These are phyloP conservation scores for Fraxinus angustifolia DNA, from an alignment of 305 asterid genomes.

Conservation along the genomic window DNA sequence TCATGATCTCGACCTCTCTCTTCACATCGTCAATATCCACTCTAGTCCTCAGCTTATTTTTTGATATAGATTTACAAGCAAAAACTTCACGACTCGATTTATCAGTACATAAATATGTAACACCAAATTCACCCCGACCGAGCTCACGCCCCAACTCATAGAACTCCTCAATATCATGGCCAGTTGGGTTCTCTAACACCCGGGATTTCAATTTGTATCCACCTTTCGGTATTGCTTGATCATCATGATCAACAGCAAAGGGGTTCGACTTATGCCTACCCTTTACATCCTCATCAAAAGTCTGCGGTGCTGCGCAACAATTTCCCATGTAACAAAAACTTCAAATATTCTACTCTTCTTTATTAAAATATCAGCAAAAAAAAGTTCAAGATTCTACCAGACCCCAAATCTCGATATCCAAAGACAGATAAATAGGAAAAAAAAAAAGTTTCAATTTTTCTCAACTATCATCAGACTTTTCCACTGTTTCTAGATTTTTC, in stretches of 20 bases:
- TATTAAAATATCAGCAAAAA: neutral
- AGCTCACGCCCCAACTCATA: constrained; percentile 53
- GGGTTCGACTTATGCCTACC: constrained; percentile 44
- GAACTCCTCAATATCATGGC: constrained; percentile 39
- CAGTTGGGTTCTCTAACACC: constrained; percentile 50
- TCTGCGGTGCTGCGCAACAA: constrained; percentile 51
- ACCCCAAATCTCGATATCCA: constrained; percentile 17
- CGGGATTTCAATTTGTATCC: constrained; percentile 42
- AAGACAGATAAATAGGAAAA: neutral
- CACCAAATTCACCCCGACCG: constrained; percentile 54
- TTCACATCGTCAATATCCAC: constrained; percentile 57
- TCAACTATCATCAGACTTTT: neutral
- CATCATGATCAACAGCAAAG: constrained; percentile 23
- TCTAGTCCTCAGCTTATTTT: constrained; percentile 51
- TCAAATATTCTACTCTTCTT: neutral
- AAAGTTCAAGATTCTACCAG: neutral
- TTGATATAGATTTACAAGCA: constrained; percentile 55
- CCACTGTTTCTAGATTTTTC: constrained; percentile 15
- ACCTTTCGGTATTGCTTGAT: constrained; percentile 25
- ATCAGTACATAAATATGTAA: constrained; percentile 49
- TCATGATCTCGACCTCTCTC: constrained; percentile 58
- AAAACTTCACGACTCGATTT: constrained; percentile 36
- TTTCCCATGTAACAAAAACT: constrained; percentile 39
- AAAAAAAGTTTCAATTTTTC: neutral
- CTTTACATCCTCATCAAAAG: constrained; percentile 30